These are phyloP conservation scores for Nicotiana tabacum DNA, from an alignment of 257 asterid genomes.

Conservation along the genomic window DNA sequence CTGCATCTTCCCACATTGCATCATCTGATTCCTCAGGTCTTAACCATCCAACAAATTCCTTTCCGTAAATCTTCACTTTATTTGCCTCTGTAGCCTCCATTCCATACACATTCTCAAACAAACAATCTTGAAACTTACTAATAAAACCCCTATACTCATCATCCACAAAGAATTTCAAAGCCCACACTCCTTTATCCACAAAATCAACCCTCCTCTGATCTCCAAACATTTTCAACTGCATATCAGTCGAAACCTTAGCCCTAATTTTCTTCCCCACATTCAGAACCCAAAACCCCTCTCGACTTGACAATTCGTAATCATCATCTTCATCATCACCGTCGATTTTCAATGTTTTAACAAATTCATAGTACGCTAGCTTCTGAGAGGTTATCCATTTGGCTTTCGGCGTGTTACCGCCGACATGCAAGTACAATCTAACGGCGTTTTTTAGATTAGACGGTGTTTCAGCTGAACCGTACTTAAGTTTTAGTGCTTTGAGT, in stretches of 20 bases:
- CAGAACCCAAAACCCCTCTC: conserved; percentile 78
- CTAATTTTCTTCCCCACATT: conserved; percentile 62
- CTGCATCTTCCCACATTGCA: conserved; percentile 92
- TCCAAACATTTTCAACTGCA: conserved; percentile 89
- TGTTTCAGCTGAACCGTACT: conserved; percentile 44
- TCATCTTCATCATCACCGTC: conserved; percentile 36
- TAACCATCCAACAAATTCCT: conserved; percentile 84
- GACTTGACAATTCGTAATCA: conserved; percentile 12
- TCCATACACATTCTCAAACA: conserved; percentile 90
- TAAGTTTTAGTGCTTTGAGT: conserved; percentile 62
- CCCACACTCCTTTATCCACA: conserved; percentile 94
- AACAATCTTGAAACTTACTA: conserved; percentile 63
- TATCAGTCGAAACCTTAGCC: conserved; percentile 67
- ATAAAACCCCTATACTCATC: conserved; percentile 76
- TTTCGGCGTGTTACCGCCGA: conserved; percentile 90
- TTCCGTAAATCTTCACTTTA: conserved; percentile 77
- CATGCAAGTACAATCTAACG: conserved; percentile 71
- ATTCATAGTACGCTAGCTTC: conserved; percentile 44
- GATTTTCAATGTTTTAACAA: conserved; percentile 46
- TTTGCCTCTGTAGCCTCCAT: conserved; percentile 71
- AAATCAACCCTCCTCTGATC: conserved; percentile 97
- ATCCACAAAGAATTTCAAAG: conserved; percentile 60
- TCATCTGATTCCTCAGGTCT: conserved; percentile 89
- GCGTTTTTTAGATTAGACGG: conserved; percentile 40
- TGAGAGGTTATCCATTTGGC: conserved; percentile 86